These are phyloP conservation scores for Starmerella floris DNA, from an alignment of 805 yeast species.

Conservation along the genomic window DNA sequence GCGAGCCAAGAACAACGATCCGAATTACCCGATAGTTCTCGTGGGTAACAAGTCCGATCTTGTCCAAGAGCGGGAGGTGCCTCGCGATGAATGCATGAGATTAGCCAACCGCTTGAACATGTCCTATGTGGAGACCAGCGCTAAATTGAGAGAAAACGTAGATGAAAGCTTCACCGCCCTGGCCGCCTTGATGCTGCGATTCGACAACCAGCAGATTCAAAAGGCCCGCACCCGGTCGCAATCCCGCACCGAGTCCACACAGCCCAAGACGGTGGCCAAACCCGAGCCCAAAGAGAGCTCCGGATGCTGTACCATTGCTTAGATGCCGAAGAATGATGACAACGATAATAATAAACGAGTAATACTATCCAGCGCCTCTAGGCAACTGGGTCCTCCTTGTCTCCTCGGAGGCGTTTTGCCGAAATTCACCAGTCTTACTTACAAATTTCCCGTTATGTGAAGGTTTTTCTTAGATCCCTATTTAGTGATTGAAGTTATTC, in stretches of 20 bases:
- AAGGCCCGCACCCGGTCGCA: slow-evolving; percentile 11
- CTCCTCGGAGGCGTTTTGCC: background rate
- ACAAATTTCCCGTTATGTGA: too few relatives aligned
- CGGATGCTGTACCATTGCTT: slow-evolving; percentile 13
- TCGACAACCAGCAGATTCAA: slow-evolving; percentile 16
- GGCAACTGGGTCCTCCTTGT: background rate
- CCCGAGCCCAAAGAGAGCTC: slow-evolving; percentile 9
- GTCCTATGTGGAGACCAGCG: slow-evolving; percentile 75
- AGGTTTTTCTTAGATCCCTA: too few relatives aligned
- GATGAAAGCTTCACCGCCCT: slow-evolving; percentile 64
- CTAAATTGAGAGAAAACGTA: slow-evolving; percentile 81
- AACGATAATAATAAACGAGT: too few relatives aligned
- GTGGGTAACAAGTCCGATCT: slow-evolving; percentile 86
- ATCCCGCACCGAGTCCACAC: slow-evolving; percentile 4
- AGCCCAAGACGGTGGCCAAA: background rate
- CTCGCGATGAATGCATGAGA: slow-evolving; percentile 71
- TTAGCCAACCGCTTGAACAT: slow-evolving; percentile 52
- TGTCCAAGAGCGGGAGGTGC: slow-evolving; percentile 61
- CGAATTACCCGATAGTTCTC: slow-evolving; percentile 60
- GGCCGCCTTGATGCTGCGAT: slow-evolving; percentile 24
- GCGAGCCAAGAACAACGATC: slow-evolving; percentile 41
- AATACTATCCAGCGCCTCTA: too few relatives aligned
- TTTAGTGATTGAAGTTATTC: too few relatives aligned
- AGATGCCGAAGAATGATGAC: too few relatives aligned
- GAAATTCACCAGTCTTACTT: too few relatives aligned